phyloP scores from a whole-genome alignment of 768 basidiomycete genomes.

The Leccinum fibrillosum region DNA sequence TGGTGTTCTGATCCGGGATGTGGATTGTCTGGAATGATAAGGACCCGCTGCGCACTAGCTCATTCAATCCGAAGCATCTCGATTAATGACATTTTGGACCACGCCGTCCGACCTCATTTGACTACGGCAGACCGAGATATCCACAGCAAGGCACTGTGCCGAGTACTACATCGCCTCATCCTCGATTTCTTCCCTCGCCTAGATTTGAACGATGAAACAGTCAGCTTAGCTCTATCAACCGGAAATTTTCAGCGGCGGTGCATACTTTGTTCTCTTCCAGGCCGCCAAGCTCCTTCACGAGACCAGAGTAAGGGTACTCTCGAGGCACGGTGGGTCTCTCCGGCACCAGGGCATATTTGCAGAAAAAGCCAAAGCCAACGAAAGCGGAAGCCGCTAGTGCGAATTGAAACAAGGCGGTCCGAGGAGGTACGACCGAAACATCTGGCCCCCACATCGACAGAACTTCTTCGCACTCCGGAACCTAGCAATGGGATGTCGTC shows the following conservation, averaged over 20 bases:
- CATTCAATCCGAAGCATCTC: neutral
- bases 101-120: neutral
- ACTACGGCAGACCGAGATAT: too few species aligned
- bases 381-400: constrained; percentile 59
- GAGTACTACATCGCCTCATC: constrained; percentile 22
- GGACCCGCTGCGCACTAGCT: neutral
- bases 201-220: neutral
- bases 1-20: neutral
- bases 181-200: constrained; percentile 38
- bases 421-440: constrained; percentile 56
- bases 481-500: constrained; percentile 37
- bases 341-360: constrained; percentile 53
- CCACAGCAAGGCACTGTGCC: neutral
- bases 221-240: constrained; percentile 5
- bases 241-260: neutral
- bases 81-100: neutral
- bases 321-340: constrained; percentile 66
- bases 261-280: constrained; percentile 74
- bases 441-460: constrained; percentile 90
- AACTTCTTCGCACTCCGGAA: constrained; percentile 79
- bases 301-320: constrained; percentile 73
- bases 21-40: constrained; percentile 1
- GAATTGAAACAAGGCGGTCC: constrained; percentile 64
- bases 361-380: constrained; percentile 55
- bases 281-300: constrained; percentile 76